Percentiles rank a stretch among this genome's conserved stretches.
phyloP scores from a whole-genome alignment of 495 filamentous ascomycete species.

The Podospora australis region DNA sequence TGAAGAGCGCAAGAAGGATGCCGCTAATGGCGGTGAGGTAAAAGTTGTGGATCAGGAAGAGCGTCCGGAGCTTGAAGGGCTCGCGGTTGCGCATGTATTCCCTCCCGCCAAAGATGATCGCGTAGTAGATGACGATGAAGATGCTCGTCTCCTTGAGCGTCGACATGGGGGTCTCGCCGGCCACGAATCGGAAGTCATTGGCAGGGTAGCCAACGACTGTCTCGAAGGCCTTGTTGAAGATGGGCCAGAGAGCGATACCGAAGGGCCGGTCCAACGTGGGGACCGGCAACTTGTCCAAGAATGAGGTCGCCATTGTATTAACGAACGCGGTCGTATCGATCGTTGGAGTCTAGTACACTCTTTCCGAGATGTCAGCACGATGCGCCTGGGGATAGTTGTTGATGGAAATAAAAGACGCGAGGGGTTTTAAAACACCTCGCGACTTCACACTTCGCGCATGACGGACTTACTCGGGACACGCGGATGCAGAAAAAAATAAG shows the following conservation, averaged over 20 bases:
- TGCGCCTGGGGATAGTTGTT: too few relatives aligned
- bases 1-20: conserved; percentile 60
- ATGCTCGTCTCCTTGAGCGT: conserved; percentile 59
- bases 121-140: conserved; percentile 64
- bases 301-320: conserved; percentile 35
- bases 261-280: conserved; percentile 90
- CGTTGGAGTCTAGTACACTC: conserved; percentile 7
- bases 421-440: conserved; percentile 5
- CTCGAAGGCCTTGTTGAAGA: conserved; percentile 82
- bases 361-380: conserved; percentile 6
- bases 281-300: conserved; percentile 58
- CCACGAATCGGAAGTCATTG: conserved; percentile 61
- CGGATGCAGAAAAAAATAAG: not conserved
- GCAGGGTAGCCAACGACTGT: conserved; percentile 63
- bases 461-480: not conserved
- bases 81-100: conserved; percentile 64
- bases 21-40: conserved; percentile 66
- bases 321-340: conserved; percentile 2
- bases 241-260: conserved; percentile 85
- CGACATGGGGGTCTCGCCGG: conserved; percentile 64
- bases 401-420: too few relatives aligned
- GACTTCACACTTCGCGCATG: not conserved
- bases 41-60: conserved; percentile 80
- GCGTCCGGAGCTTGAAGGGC: conserved; percentile 58
- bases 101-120: conserved; percentile 68